Evolutionary conservation across 352 stramenopile species (phyloP).

Genomic region (Hyaloperonospora brassicae): DNA sequence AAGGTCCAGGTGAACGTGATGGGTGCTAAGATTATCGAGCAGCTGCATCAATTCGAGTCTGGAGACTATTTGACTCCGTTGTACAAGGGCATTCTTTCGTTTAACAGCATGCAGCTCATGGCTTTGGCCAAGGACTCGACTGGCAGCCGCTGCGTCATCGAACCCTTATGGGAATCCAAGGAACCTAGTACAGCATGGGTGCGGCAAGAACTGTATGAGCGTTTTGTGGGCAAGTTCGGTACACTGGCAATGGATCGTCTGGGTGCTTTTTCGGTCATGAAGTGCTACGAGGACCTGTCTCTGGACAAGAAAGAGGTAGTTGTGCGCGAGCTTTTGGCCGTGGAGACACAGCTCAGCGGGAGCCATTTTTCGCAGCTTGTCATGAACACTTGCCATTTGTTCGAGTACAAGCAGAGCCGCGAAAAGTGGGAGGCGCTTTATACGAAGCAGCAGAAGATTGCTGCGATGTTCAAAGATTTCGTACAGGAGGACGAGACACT

Average conservation of each 20-base stretch:
- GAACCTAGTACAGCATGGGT: slow-evolving; percentile 50
- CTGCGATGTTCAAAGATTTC: slow-evolving; percentile 69
- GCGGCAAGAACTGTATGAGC: slow-evolving; percentile 51
- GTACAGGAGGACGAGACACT: slow-evolving; percentile 29
- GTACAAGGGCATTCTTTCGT: slow-evolving; percentile 51
- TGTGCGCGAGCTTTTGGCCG: slow-evolving; percentile 57
- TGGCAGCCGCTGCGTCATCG: slow-evolving; percentile 64
- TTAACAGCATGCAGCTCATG: slow-evolving; percentile 62
- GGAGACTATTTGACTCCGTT: slow-evolving; percentile 38
- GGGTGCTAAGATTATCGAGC: slow-evolving; percentile 64
- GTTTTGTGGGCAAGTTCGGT: slow-evolving; percentile 64
- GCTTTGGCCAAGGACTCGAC: slow-evolving; percentile 74
- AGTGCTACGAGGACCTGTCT: slow-evolving; percentile 62
- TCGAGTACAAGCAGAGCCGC: slow-evolving; percentile 71
- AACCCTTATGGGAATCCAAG: slow-evolving; percentile 72
- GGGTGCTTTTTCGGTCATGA: slow-evolving; percentile 75
- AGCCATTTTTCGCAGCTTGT: slow-evolving; percentile 80
- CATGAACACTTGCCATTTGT: slow-evolving; percentile 69
- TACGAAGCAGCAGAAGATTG: slow-evolving; percentile 76
- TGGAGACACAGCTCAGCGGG: slow-evolving; percentile 62
- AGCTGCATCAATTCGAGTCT: slow-evolving; percentile 59
- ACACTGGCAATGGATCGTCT: slow-evolving; percentile 64
- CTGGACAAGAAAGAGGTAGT: slow-evolving; percentile 57
- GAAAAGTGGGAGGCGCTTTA: slow-evolving; percentile 73
- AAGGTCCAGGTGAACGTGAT: slow-evolving; percentile 74